A percentile compares a stretch with the other conserved stretches of the same genome.
phyloP scores from a whole-genome alignment of 495 filamentous ascomycete genomes.

The Darksidea phi region DNA sequence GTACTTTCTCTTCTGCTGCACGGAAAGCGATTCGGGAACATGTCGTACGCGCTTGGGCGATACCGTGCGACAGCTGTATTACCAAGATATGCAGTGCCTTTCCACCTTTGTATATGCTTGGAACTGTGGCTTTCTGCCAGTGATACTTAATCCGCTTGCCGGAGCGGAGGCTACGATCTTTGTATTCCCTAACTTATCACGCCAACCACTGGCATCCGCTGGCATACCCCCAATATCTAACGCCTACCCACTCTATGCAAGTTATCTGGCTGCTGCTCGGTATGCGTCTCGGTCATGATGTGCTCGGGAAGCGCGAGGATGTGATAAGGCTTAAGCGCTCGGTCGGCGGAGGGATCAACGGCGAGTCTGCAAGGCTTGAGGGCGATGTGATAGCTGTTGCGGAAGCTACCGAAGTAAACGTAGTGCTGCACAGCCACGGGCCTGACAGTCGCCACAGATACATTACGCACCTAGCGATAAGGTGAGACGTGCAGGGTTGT shows the following conservation, averaged over 20 bases:
- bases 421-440: too few relatives aligned
- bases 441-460: too few relatives aligned
- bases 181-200: conserved; percentile 8
- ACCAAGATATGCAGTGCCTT: conserved; percentile 1
- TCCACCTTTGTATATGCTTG: not conserved
- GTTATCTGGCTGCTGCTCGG: conserved; percentile 10
- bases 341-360: not conserved
- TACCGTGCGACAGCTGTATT: conserved; percentile 12
- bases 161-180: conserved; percentile 3
- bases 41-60: too few relatives aligned
- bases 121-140: conserved; percentile 6
- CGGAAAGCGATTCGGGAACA: too few relatives aligned
- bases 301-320: conserved; percentile 12
- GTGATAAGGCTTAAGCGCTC: conserved; percentile 14
- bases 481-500: too few relatives aligned
- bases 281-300: conserved; percentile 2
- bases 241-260: conserved; percentile 2
- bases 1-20: too few relatives aligned
- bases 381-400: conserved; percentile 4
- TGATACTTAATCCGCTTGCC: conserved; percentile 11
- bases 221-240: not conserved
- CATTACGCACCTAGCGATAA: too few relatives aligned
- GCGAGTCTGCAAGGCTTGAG: conserved; percentile 3
- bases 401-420: conserved; percentile 4
- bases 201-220: conserved; percentile 4